Evolutionary conservation across 1,284 basidiomycete species (phyloP), one percentile per base, ranked within the genome.

Genomic region (Ganoderma leucocontextum): DNA sequence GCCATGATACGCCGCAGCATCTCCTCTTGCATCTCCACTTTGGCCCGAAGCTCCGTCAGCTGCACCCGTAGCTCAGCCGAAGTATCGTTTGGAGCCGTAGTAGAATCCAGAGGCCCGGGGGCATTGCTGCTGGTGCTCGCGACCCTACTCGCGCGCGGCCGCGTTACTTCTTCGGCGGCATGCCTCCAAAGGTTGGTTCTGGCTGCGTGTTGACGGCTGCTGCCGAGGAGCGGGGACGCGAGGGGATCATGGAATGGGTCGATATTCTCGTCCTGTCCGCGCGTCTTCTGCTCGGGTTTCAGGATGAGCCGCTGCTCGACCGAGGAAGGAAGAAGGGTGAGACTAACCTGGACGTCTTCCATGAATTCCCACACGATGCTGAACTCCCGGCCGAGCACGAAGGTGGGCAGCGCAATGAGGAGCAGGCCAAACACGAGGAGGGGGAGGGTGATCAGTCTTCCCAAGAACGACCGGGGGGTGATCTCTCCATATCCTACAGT

Each of bases 401-500:
- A 96, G 72, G 90, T 93, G 6, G 95, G 95, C 1, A 96, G 84
- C 0, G 95, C 95, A 75, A 96, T 95, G 53, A 96, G 85, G 0
- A 97, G 84, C 9, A 96, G 83, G 1, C 95, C 95, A 75, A 95
- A 96, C 29, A 94, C 86, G 58, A 97, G 88, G 25, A 97, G 84
- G 0, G 95, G 95, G 0, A 96, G 83, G 0, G 95, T 95, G 71
- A 96, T 83, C 44, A 96, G 82, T 8, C 94, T 89, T 2, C 95
- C 95, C 12, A 96, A 84, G 77, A 93, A 91, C 0, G 93, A 93
- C 19, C 92, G 87, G 0, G 94, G 94, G 0, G 92, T 94, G 62
- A 95, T 93, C 78, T 96, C 94, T 61, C 94, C 95, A 73, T 95
- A 94, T n/a, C 92, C 92, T 3, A 94, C 93, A 0, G 93, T 95